Evolutionary conservation across 2,329 filamentous ascomycete genomes (phyloP), one percentile per base, ranked within the genome.

Genomic region (Fusarium sp.): DNA sequence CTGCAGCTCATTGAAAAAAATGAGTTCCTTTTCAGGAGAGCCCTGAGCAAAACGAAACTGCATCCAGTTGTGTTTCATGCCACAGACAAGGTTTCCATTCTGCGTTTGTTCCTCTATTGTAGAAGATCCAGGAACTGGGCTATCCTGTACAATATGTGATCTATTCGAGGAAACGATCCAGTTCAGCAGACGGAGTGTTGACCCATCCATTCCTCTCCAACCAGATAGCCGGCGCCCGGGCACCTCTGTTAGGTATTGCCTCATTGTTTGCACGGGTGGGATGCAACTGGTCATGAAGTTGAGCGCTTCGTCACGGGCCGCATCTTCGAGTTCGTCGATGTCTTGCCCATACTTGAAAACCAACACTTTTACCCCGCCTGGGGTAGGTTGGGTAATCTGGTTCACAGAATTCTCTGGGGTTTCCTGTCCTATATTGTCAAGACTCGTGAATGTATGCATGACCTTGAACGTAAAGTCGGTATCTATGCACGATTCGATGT

Each of bases 141-240:
- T 89, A 20, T 96, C 91, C 73, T 95, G 91, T 49, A 95, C 86
- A 67, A 98, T 96, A 74, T 92, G 95, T 1, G 95, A 95, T 49
- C 94, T 87, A 76, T 97, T 97, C 0, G 94, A 97, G 1, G 94
- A 93, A 64, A 98, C 89, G 68, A 97, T 93, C 95, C 95, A 98
- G 56, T 93, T 88, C 25, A 98, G 83, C 1, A 97, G 81, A 25
- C 90, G 88, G 6, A 93, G 81, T 1, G 91, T 88, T 11, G 92
- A 87, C 4, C 89, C 87, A 1, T 91, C 88, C 14, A 97, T 85
- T 22, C 86, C 82, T 27, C 88, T 84, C 71, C 83, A 83, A 44
- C 80, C 83, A 7, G 81, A 78, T 29, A 92, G 79, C 4, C 73
- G 74, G 5, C 75, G 78, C 7, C 83, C 80, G 5, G 82, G 82